Conservation (phyloP, 495 filamentous ascomycete species). For the Penicillium waksmanii region DNA sequence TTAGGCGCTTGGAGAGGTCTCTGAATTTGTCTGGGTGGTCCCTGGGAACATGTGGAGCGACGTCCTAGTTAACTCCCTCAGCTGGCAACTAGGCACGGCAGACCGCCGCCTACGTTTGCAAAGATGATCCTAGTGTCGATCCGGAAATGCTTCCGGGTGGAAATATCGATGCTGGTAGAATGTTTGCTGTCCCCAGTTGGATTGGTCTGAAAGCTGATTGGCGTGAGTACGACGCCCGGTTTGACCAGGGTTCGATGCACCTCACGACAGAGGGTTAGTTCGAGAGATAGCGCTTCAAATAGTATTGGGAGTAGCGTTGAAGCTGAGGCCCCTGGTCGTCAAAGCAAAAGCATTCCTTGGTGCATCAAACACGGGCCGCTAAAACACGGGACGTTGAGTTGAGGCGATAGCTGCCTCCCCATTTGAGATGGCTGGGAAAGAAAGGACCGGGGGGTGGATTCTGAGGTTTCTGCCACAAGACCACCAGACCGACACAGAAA, state of each 20-base stretch:
- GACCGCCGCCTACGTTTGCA: conserved; percentile 32
- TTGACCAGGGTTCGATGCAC: conserved; percentile 3
- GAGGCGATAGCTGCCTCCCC: background rate
- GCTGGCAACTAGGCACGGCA: conserved; percentile 8
- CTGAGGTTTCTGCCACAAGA: background rate
- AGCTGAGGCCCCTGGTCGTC: background rate
- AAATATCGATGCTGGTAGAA: conserved; percentile 24
- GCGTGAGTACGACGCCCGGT: conserved; percentile 26
- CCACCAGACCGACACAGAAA: background rate
- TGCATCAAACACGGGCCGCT: conserved; percentile 23
- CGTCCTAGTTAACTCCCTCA: background rate
- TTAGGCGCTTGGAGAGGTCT: background rate
- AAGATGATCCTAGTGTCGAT: conserved; percentile 25
- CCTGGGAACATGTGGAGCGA: conserved; percentile 6
- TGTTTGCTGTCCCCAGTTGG: conserved; percentile 32
- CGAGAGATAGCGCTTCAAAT: conserved; percentile 2
- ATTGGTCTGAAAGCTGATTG: conserved; percentile 28
- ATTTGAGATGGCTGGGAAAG: conserved; percentile 4
- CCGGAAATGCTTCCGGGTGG: conserved; percentile 22
- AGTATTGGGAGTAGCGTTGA: background rate
- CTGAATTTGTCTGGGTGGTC: background rate
- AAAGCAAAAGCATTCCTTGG: conserved; percentile 3
- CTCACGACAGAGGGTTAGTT: background rate
- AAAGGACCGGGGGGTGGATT: background rate
- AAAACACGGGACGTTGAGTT: conserved; percentile 27